phyloP scores from a whole-genome alignment of 2,329 filamentous ascomycete genomes.

The Tetracladium maxilliforme region DNA sequence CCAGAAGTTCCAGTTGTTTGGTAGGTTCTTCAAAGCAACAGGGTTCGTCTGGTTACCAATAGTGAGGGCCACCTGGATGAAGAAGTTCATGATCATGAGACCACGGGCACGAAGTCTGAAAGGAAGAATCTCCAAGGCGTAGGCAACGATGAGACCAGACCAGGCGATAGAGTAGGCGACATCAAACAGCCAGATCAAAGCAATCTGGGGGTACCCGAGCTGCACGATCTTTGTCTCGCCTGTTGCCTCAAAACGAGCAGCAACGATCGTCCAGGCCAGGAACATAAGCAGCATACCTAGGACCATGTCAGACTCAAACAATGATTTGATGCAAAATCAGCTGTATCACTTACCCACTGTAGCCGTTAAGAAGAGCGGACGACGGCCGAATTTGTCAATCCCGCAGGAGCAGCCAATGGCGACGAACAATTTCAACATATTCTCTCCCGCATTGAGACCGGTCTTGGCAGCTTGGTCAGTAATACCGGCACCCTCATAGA shows the following conservation, averaged over 20 bases:
- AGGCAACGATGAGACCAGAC: slow-evolving; percentile 40
- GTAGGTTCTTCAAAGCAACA: slow-evolving; percentile 43
- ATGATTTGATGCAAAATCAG: no score
- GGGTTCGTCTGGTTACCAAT: slow-evolving; percentile 42
- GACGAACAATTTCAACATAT: no score
- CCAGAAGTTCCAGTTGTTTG: slow-evolving; percentile 51
- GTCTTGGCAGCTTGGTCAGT: slow-evolving; percentile 24
- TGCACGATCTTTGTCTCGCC: slow-evolving; percentile 14
- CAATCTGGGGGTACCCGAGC: slow-evolving; percentile 23
- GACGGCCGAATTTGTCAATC: slow-evolving; percentile 37
- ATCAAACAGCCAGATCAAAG: slow-evolving; percentile 32
- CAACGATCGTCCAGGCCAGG: slow-evolving; percentile 31
- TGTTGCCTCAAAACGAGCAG: slow-evolving; percentile 28
- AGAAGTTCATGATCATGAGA: slow-evolving; percentile 49
- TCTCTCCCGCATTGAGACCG: slow-evolving; percentile 11
- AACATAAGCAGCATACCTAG: slow-evolving; percentile 26
- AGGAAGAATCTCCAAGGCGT: slow-evolving; percentile 33
- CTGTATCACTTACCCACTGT: no score
- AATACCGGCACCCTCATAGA: slow-evolving; percentile 48
- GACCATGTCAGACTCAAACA: no score
- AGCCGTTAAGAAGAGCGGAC: slow-evolving; percentile 35
- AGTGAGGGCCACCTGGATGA: slow-evolving; percentile 39
- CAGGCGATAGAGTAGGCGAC: slow-evolving; percentile 39
- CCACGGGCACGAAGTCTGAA: slow-evolving; percentile 26
- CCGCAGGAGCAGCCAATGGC: slow-evolving; percentile 39